Conservation (phyloP, 176 grass and related monocot genomes). For the Musa acuminata region DNA sequence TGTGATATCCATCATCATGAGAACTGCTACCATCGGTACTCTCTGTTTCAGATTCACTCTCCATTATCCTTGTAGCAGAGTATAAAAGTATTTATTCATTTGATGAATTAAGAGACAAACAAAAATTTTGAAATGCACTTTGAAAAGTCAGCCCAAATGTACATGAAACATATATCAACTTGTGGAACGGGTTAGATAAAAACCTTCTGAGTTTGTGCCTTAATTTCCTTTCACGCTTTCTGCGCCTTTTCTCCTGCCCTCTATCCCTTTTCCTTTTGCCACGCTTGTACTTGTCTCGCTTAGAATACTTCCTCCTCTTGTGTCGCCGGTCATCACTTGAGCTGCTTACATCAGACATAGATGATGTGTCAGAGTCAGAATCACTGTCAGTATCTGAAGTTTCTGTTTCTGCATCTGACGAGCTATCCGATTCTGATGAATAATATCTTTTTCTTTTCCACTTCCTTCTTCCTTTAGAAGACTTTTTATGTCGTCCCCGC, state of each 20-base stretch:
- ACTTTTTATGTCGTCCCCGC: constrained; percentile 49
- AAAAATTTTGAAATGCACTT: not conserved
- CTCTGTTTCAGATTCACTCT: constrained; percentile 46
- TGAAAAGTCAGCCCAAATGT: not conserved
- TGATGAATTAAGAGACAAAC: not conserved
- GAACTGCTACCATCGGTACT: constrained; percentile 36
- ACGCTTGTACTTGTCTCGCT: constrained; percentile 61
- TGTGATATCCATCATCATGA: constrained; percentile 49
- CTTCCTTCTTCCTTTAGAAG: constrained; percentile 72
- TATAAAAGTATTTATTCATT: constrained; percentile 2
- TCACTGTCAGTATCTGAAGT: constrained; percentile 63
- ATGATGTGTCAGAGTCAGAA: constrained; percentile 63
- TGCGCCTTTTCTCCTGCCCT: constrained; percentile 62
- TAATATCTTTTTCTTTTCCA: constrained; percentile 56
- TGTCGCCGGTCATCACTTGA: constrained; percentile 79
- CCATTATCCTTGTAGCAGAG: constrained; percentile 34
- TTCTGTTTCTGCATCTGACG: constrained; percentile 59
- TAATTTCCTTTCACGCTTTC: constrained; percentile 69
- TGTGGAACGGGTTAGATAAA: not conserved
- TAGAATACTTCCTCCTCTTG: constrained; percentile 51
- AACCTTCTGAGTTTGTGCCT: constrained; percentile 60
- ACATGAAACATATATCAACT: not conserved
- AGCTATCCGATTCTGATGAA: constrained; percentile 80
- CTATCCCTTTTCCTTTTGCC: constrained; percentile 64
- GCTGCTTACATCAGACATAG: constrained; percentile 68